Base-by-base conservation (phyloP, 1,284 basidiomycete genomes). In the Ganoderma lucidum region DNA sequence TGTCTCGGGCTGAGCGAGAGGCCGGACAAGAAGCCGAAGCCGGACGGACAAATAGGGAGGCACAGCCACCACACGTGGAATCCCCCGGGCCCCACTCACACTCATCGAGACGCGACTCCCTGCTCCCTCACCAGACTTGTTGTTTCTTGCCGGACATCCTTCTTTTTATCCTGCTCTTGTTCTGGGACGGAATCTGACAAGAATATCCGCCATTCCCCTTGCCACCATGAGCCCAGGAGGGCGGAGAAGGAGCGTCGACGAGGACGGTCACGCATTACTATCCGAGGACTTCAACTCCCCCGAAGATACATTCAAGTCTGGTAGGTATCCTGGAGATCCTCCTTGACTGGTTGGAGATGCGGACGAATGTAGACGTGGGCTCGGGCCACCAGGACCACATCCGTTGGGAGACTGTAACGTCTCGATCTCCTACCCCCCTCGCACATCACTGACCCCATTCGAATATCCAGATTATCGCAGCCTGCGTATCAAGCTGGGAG, bases 401-500 rank as follows among this genome's bases (percentile, higher is more conserved):
- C 39, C 17, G 48, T 30, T 3, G 32, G 17, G 59, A 37, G 65
- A 55, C 65, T 66, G 59, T 62, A 66, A 66, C 15, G 58, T 60
- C 60, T 62, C 65, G 28, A 45, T n/a, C 10, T 51, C 23, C 28
- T 62, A 3, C 28, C 12, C 51, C 6, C 19, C 6, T n/a, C 15
- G 17, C 30, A 28, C 32, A 30, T 30, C 6, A 48, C 64, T 60
- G 28, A 53, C 48, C 42, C 28, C 2, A 19, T 17, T 39, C n/a
- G 0, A 42, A 14, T 15, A 4, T n/a, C 23, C 48, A 72, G 71
- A 72, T 17, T 67, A 71, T 23, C 73, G 73, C 28, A 72, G 45
- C 19, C 63, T 75, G 8, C 69, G 82, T 0, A 45, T 81, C 42
- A 81, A 79, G 51, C 77, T 85, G 2, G 84, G 85, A 6, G 45